Evolutionary conservation across 2,329 filamentous ascomycete genomes (phyloP), one percentile per base, ranked within the genome.

Genomic region (Metarhizium sp.): DNA sequence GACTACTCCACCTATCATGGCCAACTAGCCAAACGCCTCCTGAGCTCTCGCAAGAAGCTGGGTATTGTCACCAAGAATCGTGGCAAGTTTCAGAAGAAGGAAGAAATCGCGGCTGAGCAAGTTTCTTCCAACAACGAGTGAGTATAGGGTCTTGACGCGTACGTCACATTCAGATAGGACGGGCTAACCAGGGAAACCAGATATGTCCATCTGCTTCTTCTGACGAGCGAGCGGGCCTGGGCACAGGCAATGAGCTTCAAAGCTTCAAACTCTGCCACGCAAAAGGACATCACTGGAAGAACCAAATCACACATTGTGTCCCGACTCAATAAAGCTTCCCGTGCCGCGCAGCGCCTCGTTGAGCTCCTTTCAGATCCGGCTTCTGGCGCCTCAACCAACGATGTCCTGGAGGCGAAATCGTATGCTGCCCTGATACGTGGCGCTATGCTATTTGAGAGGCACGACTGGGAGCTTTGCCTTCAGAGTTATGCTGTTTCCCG

Each of bases 221-320:
- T 96, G 65, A 88, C 85, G 43, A 85, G 92, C 58, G 94, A 99
- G 75, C 83, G 94, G 60, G 90, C 92, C 52, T 97, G 91, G 90
- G 92, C 94, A 42, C 87, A 96, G 70, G 92, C 92, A 56, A 95
- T 97, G 91, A 85, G 88, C 67, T 90, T 96, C 80, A 96, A 95
- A 72, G 82, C 90, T 4, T 77, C 83, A 20, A 90, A 95, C 68
- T 82, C 88, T 43, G 81, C 88, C 63, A 90, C 94, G 63, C 84
- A 86, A 58, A 88, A 90, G 69, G 86, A 85, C 51, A 87, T 96
- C 60, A 82, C 85, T 32, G 87, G 91, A 58, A 84, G 87, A 53
- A 87, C 89, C 18, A 85, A 91, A 66, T 87, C 87, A 53, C 92
- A 99, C 70, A 94, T 97, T 43, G 83, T 95, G 55, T 95, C 92